Evolutionary conservation across 257 asterid species (phyloP).

Genomic region (Sherardia arvensis): DNA sequence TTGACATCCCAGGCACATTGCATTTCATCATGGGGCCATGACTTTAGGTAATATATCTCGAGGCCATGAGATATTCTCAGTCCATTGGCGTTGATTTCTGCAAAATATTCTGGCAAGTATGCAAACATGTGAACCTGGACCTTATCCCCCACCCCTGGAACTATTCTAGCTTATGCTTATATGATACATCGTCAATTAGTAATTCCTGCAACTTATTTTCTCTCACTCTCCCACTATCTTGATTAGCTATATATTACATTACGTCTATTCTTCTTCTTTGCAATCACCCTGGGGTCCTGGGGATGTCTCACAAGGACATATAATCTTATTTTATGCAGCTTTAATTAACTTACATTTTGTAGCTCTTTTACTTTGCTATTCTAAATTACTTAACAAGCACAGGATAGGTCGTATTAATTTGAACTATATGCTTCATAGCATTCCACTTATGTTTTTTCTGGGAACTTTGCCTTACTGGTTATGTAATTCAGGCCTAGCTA

Average conservation of each 20-base stretch:
- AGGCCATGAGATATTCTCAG: conserved; percentile 12
- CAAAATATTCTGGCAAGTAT: neutral
- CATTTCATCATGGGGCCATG: conserved; percentile 97
- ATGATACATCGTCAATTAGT: neutral
- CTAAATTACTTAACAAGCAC: neutral
- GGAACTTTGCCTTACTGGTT: conserved; percentile 6
- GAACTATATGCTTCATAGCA: conserved; percentile 1
- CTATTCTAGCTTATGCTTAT: neutral
- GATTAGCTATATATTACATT: neutral
- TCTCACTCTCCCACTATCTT: neutral
- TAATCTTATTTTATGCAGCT: neutral
- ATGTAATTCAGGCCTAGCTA: conserved; percentile 74
- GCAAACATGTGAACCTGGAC: neutral
- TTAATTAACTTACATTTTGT: neutral
- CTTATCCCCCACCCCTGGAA: neutral
- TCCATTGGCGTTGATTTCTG: neutral
- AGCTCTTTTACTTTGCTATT: neutral
- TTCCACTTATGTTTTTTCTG: neutral
- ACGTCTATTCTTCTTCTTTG: neutral
- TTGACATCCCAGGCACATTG: conserved; percentile 76
- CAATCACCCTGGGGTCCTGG: neutral
- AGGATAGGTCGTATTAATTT: neutral
- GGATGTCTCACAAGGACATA: neutral
- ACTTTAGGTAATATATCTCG: conserved; percentile 60
- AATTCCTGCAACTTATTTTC: neutral